phyloP scores from a whole-genome alignment of 192 early-diverging fungal genomes.

The Linnemannia hyalina region DNA sequence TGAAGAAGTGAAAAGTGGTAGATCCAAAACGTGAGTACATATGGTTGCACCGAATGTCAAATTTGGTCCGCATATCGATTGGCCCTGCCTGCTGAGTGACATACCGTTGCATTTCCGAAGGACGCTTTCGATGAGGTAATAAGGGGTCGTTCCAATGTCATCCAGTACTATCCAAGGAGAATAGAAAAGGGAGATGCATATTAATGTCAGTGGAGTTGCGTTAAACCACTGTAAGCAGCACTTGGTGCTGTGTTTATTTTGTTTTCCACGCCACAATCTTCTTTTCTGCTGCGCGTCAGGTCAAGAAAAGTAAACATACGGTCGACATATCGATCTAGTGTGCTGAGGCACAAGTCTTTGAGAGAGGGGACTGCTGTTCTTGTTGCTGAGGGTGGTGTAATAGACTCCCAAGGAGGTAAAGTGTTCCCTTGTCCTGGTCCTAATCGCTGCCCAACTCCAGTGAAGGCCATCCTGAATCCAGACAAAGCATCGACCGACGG shows the following conservation, averaged over 20 bases:
- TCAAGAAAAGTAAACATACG: slow-evolving; percentile 21
- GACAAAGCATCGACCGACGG: neutral
- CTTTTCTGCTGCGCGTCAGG: neutral
- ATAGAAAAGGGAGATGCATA: neutral
- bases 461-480: slow-evolving; percentile 33
- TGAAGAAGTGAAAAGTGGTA: neutral
- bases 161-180: slow-evolving; percentile 29
- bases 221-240: neutral
- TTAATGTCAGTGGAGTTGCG: neutral
- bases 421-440: slow-evolving; percentile 17
- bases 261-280: neutral
- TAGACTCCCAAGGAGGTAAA: neutral
- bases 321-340: slow-evolving; percentile 47
- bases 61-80: neutral
- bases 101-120: slow-evolving; percentile 49
- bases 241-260: neutral
- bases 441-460: slow-evolving; percentile 33
- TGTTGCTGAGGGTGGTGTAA: neutral
- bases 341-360: slow-evolving; percentile 36
- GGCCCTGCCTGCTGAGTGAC: neutral
- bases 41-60: neutral
- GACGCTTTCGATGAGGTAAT: slow-evolving; percentile 49
- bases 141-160: slow-evolving; percentile 51
- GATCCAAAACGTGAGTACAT: neutral
- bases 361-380: slow-evolving; percentile 29